Conservation (phyloP, 129 eudicot genomes). For the Pittosporum tobira region DNA sequence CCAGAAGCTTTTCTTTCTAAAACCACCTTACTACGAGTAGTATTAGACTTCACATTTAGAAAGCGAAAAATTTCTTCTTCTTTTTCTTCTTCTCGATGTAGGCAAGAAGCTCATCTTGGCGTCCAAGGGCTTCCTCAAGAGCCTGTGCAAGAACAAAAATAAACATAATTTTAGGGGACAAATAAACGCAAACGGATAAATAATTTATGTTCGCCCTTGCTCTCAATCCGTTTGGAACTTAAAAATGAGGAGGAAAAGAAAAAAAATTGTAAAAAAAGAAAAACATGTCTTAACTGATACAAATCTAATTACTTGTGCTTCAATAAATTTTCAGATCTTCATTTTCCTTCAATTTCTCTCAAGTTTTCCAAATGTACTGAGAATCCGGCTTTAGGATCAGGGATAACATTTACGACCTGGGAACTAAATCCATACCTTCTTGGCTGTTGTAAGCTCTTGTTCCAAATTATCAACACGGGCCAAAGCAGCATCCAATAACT, state of each 20-base stretch:
- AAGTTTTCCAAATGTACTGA: too few relatives aligned
- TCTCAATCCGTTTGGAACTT: too few relatives aligned
- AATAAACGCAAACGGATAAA: too few relatives aligned
- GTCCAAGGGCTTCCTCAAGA: constrained; percentile 50
- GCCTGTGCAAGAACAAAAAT: constrained; percentile 26
- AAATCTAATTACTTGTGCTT: too few relatives aligned
- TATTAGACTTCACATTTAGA: constrained; percentile 18
- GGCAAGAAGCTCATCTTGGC: constrained; percentile 59
- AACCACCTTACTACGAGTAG: constrained; percentile 8
- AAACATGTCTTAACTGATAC: too few relatives aligned
- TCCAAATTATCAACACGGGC: constrained; percentile 62
- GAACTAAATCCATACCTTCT: constrained; percentile 42
- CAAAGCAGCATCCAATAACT: constrained; percentile 58
- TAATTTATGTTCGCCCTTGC: too few relatives aligned
- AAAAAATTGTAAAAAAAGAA: neutral
- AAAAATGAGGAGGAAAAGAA: too few relatives aligned
- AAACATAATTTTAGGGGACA: too few relatives aligned
- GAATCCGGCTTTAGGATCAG: too few relatives aligned
- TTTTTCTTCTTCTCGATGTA: constrained; percentile 79
- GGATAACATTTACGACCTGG: neutral
- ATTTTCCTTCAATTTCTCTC: too few relatives aligned
- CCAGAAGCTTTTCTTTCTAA: constrained; percentile 9
- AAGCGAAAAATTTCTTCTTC: constrained; percentile 68
- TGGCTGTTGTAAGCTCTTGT: constrained; percentile 56
- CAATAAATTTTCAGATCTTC: too few relatives aligned